Evolutionary conservation across 345 rosid genomes (phyloP).

Genomic region (Moricandia arvensis): DNA sequence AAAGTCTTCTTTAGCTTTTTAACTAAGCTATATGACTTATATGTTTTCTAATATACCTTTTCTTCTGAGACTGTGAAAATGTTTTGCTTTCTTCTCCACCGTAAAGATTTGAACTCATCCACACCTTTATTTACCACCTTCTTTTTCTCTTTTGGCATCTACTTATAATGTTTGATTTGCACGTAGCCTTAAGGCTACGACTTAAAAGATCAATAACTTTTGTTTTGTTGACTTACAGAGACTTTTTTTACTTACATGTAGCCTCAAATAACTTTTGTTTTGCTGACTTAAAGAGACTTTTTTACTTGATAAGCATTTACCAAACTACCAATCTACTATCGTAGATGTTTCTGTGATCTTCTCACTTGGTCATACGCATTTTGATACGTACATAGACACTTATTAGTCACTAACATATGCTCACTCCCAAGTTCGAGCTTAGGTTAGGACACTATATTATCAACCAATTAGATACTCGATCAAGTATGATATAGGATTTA

Average conservation of each 20-base stretch:
- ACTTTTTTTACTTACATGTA: background rate
- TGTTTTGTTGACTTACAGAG: background rate
- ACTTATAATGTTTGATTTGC: background rate
- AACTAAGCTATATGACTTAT: background rate
- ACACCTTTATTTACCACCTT: background rate
- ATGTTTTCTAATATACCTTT: background rate
- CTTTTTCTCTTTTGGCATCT: background rate
- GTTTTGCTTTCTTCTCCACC: background rate
- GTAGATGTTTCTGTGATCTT: background rate
- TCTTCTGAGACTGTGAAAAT: background rate
- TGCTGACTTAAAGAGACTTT: background rate
- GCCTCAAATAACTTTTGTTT: too few relatives aligned
- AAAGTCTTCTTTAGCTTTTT: slow-evolving; percentile 27
- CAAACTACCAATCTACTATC: background rate
- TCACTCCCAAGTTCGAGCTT: background rate
- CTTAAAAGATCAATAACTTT: too few relatives aligned
- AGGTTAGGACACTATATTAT: background rate
- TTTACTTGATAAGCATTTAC: background rate
- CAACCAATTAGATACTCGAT: background rate
- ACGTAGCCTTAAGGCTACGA: too few relatives aligned
- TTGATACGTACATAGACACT: background rate
- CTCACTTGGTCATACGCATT: background rate
- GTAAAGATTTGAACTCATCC: background rate
- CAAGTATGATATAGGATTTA: background rate
- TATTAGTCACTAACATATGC: background rate